Evolutionary conservation across 176 grass and related monocot species (phyloP).

Genomic region (Hordeum vulgare): DNA sequence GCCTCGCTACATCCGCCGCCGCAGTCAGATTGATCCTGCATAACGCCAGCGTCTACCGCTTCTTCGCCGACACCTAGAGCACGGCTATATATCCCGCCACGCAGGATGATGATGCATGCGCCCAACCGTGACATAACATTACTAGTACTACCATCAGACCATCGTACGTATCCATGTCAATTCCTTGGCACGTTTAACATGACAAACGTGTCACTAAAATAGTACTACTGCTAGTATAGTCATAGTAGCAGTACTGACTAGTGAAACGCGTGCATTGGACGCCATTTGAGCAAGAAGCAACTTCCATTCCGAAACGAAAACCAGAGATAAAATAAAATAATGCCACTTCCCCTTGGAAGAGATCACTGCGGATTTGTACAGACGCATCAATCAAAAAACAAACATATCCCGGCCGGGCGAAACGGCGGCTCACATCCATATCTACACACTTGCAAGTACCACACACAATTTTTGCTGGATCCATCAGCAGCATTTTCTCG

Average conservation of each 20-base stretch:
- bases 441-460: conserved; percentile 16
- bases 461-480: background rate
- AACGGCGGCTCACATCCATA: background rate
- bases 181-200: background rate
- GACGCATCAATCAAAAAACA: conserved; percentile 9
- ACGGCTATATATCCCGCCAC: background rate
- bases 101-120: background rate
- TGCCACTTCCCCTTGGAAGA: background rate
- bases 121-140: too few species aligned
- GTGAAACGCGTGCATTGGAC: background rate
- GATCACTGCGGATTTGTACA: conserved; percentile 13
- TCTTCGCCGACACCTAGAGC: conserved; percentile 41
- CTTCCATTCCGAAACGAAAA: background rate
- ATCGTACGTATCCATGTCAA: background rate
- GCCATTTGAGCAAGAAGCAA: background rate
- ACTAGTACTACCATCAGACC: too few species aligned
- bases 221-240: background rate
- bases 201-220: background rate
- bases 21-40: conserved; percentile 50
- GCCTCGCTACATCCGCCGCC: conserved; percentile 45
- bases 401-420: background rate
- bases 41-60: conserved; percentile 58
- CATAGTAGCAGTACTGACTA: too few species aligned
- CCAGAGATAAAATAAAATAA: background rate
- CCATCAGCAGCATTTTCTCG: background rate